A percentile compares a stretch with the other conserved stretches of the same genome.
These are phyloP conservation scores for Candida buenavistaensis DNA, from an alignment of 1,139 yeast species.

Conservation along the genomic window DNA sequence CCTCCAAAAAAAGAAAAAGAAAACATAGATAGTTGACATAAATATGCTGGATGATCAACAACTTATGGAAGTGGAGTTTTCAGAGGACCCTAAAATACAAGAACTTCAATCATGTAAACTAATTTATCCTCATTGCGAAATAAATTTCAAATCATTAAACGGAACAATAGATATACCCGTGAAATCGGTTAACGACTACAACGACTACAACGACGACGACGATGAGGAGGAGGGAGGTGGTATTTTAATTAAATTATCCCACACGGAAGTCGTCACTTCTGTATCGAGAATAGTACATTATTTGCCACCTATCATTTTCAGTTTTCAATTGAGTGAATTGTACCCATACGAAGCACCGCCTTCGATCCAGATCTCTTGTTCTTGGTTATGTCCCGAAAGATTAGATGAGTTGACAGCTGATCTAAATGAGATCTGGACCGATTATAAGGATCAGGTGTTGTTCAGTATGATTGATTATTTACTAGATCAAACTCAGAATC, in stretches of 20 bases:
- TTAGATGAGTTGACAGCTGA: slow-evolving; percentile 17
- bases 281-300: slow-evolving; percentile 10
- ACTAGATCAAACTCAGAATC: slow-evolving; percentile 25
- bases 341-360: slow-evolving; percentile 36
- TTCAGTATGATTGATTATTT: slow-evolving; percentile 49
- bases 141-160: slow-evolving; percentile 16
- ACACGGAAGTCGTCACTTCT: too few species aligned
- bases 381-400: slow-evolving; percentile 21
- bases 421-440: slow-evolving; percentile 35
- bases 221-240: too few species aligned
- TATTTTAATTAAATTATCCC: too few species aligned
- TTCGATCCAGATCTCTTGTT: slow-evolving; percentile 17
- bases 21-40: too few species aligned
- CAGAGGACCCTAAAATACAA: slow-evolving; percentile 28
- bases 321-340: slow-evolving; percentile 25
- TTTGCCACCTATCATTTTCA: slow-evolving; percentile 33
- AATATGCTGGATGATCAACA: too few species aligned
- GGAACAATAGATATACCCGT: slow-evolving; percentile 33
- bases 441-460: slow-evolving; percentile 41
- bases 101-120: slow-evolving; percentile 50
- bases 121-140: slow-evolving; percentile 48
- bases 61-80: slow-evolving; percentile 16
- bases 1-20: too few species aligned
- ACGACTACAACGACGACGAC: too few species aligned
- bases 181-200: slow-evolving; percentile 19